These are phyloP conservation scores for Pythium brassicae DNA, from an alignment of 352 stramenopile genomes.

Conservation along the genomic window DNA sequence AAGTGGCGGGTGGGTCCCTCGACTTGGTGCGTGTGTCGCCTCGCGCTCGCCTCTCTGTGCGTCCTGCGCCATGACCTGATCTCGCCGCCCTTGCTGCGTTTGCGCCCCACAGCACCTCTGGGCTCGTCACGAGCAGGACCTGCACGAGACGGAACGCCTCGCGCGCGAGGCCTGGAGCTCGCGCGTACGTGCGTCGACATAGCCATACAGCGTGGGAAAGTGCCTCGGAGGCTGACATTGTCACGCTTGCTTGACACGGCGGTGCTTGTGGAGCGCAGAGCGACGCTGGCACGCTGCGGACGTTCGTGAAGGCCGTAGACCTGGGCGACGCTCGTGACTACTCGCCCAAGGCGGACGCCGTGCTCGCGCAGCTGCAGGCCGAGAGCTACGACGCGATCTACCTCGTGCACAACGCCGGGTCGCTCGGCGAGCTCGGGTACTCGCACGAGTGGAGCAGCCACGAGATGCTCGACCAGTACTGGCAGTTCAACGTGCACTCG, in stretches of 20 bases:
- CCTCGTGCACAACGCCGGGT: slow-evolving; percentile 85
- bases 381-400: slow-evolving; percentile 38
- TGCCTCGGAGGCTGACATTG: not conserved
- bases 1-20: slow-evolving; percentile 26
- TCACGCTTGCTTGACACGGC: not conserved
- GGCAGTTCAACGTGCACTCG: slow-evolving; percentile 85
- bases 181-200: slow-evolving; percentile 3
- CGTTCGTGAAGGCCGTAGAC: slow-evolving; percentile 39
- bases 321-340: slow-evolving; percentile 43
- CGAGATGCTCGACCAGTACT: slow-evolving; percentile 43
- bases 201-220: not conserved
- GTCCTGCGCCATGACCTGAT: not conserved
- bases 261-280: slow-evolving; percentile 2
- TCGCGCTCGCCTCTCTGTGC: not conserved
- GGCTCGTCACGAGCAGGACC: slow-evolving; percentile 41
- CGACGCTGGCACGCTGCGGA: slow-evolving; percentile 20
- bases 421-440: slow-evolving; percentile 61
- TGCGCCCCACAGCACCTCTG: slow-evolving; percentile 33
- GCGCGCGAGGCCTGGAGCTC: slow-evolving; percentile 26
- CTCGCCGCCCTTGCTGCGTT: not conserved
- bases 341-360: slow-evolving; percentile 36
- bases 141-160: slow-evolving; percentile 52
- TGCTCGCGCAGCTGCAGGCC: slow-evolving; percentile 28
- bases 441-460: slow-evolving; percentile 43
- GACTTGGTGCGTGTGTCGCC: slow-evolving; percentile 48